These are phyloP conservation scores for Parathielavia hyrcaniae DNA, from an alignment of 495 filamentous ascomycete species.

Conservation along the genomic window DNA sequence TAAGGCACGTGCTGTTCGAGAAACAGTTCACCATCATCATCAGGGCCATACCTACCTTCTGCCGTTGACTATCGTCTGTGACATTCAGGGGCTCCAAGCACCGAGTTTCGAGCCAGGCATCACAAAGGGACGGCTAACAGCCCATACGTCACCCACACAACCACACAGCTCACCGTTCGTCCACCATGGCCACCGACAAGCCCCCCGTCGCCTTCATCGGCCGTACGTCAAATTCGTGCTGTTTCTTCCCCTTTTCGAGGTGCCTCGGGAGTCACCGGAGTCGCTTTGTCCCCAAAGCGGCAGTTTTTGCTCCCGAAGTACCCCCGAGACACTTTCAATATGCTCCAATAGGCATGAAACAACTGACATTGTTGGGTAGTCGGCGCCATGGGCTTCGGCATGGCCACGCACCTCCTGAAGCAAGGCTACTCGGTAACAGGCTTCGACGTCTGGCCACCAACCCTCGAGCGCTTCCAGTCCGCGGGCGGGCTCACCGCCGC, in stretches of 20 bases:
- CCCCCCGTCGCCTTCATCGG: conserved; percentile 68
- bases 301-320: too few relatives aligned
- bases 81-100: not conserved
- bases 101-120: too few relatives aligned
- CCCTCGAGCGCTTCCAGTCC: conserved; percentile 60
- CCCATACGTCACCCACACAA: conserved; percentile 4
- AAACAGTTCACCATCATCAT: not conserved
- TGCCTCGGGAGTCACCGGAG: too few relatives aligned
- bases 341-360: too few relatives aligned
- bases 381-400: conserved; percentile 84
- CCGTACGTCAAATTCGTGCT: too few relatives aligned
- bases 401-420: conserved; percentile 72
- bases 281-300: too few relatives aligned
- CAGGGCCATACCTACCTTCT: too few relatives aligned
- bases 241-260: too few relatives aligned
- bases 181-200: conserved; percentile 36
- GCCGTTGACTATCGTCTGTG: not conserved
- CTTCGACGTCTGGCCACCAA: conserved; percentile 69
- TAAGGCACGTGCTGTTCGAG: not conserved
- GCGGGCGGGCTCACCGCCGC: conserved; percentile 58
- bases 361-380: too few relatives aligned
- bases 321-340: too few relatives aligned
- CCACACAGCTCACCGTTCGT: not conserved
- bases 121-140: too few relatives aligned
- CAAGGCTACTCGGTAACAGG: conserved; percentile 62